These are phyloP conservation scores for Dryadomyces quercivorus DNA, from an alignment of 2,329 filamentous ascomycete species.

Conservation along the genomic window DNA sequence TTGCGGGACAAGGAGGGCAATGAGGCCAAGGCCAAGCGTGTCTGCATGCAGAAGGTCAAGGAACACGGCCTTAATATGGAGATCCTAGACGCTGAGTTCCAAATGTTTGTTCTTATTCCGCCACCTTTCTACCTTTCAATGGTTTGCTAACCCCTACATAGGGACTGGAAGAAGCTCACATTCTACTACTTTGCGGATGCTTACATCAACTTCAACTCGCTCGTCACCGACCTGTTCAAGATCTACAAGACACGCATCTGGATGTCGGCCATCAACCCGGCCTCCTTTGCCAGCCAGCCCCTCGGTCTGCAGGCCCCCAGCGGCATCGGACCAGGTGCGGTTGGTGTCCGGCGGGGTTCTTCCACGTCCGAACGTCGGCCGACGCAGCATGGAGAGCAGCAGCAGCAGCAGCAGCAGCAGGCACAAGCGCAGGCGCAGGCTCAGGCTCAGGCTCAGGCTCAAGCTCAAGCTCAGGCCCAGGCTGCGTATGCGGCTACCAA, in stretches of 20 bases:
- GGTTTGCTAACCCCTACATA: conserved; percentile 22
- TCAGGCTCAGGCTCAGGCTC: conserved; percentile 6
- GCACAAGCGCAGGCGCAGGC: background rate
- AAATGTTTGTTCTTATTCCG: conserved; percentile 59
- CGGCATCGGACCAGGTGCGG: conserved; percentile 52
- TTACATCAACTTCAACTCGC: conserved; percentile 97
- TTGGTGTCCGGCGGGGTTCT: conserved; percentile 41
- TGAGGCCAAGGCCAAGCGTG: conserved; percentile 92
- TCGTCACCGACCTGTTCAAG: conserved; percentile 96
- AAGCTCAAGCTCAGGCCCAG: conserved; percentile 1
- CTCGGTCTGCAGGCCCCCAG: conserved; percentile 60
- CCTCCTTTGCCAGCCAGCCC: conserved; percentile 75
- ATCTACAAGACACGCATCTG: conserved; percentile 99
- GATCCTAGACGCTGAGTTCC: conserved; percentile 95
- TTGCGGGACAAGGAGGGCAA: conserved; percentile 93
- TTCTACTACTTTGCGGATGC: conserved; percentile 98
- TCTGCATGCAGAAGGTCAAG: conserved; percentile 92
- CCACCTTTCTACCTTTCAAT: conserved; percentile 1
- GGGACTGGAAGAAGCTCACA: conserved; percentile 97
- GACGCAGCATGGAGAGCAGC: conserved; percentile 24
- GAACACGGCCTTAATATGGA: conserved; percentile 92
- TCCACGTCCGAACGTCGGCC: conserved; percentile 36
- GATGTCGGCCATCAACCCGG: conserved; percentile 99
- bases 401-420: conserved; percentile 20
- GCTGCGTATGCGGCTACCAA: background rate